These are phyloP conservation scores for Rosa persica DNA, from an alignment of 306 rosid genomes.

Conservation along the genomic window DNA sequence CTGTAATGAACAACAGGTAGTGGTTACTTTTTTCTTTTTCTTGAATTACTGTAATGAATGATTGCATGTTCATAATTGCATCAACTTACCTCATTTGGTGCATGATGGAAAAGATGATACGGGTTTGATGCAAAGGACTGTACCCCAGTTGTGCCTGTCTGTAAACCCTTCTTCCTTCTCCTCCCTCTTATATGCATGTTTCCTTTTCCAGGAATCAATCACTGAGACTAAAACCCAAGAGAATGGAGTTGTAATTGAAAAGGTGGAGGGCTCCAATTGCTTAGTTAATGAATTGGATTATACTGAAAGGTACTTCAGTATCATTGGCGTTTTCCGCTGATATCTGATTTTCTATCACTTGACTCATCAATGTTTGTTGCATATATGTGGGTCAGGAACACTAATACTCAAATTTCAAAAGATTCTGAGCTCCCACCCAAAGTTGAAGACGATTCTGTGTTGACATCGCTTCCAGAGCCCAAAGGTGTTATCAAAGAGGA, in stretches of 20 bases:
- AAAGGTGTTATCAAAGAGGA: constrained; percentile 26
- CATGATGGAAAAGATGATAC: neutral
- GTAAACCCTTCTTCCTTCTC: neutral
- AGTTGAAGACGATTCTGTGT: constrained; percentile 37
- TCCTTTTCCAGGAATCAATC: constrained; percentile 55
- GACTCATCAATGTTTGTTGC: constrained; percentile 24
- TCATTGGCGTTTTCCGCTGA: constrained; percentile 8
- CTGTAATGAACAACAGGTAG: neutral
- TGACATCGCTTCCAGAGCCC: constrained; percentile 33
- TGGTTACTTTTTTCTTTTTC: neutral
- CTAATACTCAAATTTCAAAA: constrained; percentile 29
- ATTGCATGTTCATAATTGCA: neutral
- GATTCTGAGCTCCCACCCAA: constrained; percentile 37
- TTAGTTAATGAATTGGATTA: constrained; percentile 42
- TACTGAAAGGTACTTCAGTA: constrained; percentile 46
- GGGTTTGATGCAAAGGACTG: neutral
- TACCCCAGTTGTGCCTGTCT: neutral
- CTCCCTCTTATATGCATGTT: constrained; percentile 30
- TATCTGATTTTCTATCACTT: constrained; percentile 1
- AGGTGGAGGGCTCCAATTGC: constrained; percentile 32
- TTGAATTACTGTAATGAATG: neutral
- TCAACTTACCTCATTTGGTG: neutral
- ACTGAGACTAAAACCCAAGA: constrained; percentile 59
- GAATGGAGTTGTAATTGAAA: constrained; percentile 46
- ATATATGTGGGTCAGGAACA: constrained; percentile 47